Evolutionary conservation across 176 grass and related monocot species (phyloP).

Genomic region (Calamus simplicifolius): DNA sequence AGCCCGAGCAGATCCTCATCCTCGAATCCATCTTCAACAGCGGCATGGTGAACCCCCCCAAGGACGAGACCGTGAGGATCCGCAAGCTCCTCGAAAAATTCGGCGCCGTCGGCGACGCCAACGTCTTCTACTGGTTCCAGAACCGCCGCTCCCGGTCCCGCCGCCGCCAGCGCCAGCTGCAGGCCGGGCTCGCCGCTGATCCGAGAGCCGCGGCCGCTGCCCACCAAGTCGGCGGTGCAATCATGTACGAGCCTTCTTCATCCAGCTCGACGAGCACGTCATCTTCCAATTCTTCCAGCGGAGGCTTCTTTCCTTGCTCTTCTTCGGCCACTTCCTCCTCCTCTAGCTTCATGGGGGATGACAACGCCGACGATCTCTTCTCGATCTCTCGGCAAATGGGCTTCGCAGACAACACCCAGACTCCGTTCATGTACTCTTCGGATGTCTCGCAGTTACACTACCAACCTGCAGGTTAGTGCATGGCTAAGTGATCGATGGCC

Average conservation of each 20-base stretch:
- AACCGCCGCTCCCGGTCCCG: slow-evolving; percentile 84
- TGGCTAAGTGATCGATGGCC: background rate
- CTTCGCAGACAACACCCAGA: slow-evolving; percentile 28
- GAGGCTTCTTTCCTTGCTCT: slow-evolving; percentile 2
- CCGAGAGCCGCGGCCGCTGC: too few species aligned
- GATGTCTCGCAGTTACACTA: slow-evolving; percentile 17
- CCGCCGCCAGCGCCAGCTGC: slow-evolving; percentile 88
- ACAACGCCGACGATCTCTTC: slow-evolving; percentile 72
- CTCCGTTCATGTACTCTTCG: slow-evolving; percentile 12
- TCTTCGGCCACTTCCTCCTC: background rate
- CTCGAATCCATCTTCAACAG: slow-evolving; percentile 98
- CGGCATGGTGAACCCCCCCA: slow-evolving; percentile 94
- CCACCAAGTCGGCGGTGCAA: slow-evolving; percentile 8
- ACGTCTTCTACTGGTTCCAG: slow-evolving; percentile 99
- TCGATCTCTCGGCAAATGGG: slow-evolving; percentile 88
- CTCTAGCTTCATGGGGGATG: slow-evolving; percentile 24
- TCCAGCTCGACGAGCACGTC: background rate
- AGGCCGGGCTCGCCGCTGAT: slow-evolving; percentile 27
- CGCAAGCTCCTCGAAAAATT: slow-evolving; percentile 89
- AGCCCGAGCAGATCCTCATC: slow-evolving; percentile 95
- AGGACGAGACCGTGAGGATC: slow-evolving; percentile 84
- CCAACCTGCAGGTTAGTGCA: slow-evolving; percentile 29
- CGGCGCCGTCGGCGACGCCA: slow-evolving; percentile 82
- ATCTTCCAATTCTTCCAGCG: background rate
- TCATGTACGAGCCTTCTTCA: slow-evolving; percentile 6